Evolutionary conservation across 768 basidiomycete genomes (phyloP).

Genomic region (Kondoa subrosea): DNA sequence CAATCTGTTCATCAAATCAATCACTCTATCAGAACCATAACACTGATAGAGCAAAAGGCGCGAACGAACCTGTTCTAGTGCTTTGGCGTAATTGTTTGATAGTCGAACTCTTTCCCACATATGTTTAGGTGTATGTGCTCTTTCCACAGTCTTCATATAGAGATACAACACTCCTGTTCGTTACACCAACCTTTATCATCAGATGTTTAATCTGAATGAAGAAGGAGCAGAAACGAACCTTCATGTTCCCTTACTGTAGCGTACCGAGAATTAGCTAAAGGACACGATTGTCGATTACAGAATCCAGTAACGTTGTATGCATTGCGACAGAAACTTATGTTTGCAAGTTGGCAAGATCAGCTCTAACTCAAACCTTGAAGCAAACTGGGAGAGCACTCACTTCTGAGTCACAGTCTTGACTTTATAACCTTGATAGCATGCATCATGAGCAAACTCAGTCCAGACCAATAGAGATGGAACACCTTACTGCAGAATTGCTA

Average conservation of each 20-base stretch:
- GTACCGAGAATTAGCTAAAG: slow-evolving; percentile 91
- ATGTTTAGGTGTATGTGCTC: slow-evolving; percentile 83
- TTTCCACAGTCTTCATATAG: slow-evolving; percentile 92
- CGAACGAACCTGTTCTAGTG: slow-evolving; percentile 69
- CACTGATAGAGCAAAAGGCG: background rate
- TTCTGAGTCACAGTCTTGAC: slow-evolving; percentile 8
- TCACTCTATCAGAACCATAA: background rate
- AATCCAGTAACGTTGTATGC: slow-evolving; percentile 96
- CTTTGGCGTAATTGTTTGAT: slow-evolving; percentile 85
- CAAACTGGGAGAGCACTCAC: background rate
- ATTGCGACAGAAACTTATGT: slow-evolving; percentile 97
- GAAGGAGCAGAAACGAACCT: no score
- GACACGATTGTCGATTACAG: slow-evolving; percentile 87
- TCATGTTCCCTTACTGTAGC: slow-evolving; percentile 95
- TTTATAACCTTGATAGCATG: background rate
- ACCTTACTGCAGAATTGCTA: slow-evolving; percentile 7
- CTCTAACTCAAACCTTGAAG: slow-evolving; percentile 32
- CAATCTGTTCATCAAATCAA: slow-evolving; percentile 48
- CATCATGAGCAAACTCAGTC: background rate
- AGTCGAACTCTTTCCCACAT: slow-evolving; percentile 97
- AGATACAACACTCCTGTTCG: slow-evolving; percentile 62
- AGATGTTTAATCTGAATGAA: no score
- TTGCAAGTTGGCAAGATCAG: background rate
- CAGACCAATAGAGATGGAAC: background rate
- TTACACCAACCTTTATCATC: no score